phyloP scores from a whole-genome alignment of 1,284 basidiomycete genomes.

The Trametes versicolor region DNA sequence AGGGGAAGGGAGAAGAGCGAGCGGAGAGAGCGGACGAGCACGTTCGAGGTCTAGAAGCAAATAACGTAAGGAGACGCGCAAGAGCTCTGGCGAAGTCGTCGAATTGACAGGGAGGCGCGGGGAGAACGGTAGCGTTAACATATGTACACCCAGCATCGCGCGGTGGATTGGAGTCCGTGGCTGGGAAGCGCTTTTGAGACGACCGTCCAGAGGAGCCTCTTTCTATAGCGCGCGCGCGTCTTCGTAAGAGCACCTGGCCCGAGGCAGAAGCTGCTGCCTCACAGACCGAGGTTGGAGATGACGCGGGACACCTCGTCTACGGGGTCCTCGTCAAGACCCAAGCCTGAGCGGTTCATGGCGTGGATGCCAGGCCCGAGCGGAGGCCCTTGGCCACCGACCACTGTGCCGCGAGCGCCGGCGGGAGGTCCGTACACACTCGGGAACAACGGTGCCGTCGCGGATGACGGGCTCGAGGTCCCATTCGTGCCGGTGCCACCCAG shows the following conservation, averaged over 20 bases:
- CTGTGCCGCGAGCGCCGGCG: constrained; percentile 55
- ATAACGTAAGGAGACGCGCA: constrained; percentile 34
- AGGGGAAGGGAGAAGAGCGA: constrained; percentile 17
- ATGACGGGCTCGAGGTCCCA: constrained; percentile 77
- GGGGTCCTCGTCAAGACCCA: constrained; percentile 65
- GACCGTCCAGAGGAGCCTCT: constrained; percentile 22
- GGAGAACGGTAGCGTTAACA: constrained; percentile 15
- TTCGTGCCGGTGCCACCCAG: constrained; percentile 66
- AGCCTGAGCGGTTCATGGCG: constrained; percentile 48
- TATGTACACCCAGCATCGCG: constrained; percentile 33
- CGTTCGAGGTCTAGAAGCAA: constrained; percentile 32
- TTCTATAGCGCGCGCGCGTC: constrained; percentile 27
- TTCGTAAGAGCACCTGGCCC: constrained; percentile 5
- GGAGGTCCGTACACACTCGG: constrained; percentile 83
- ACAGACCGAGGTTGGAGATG: constrained; percentile 81
- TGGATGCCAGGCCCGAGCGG: constrained; percentile 33
- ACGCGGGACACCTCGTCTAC: constrained; percentile 81
- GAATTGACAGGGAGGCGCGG: not conserved
- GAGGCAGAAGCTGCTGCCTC: constrained; percentile 27
- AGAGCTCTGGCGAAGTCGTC: not conserved
- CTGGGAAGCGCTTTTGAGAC: constrained; percentile 31
- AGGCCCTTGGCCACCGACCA: constrained; percentile 46
- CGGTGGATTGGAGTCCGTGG: constrained; percentile 18
- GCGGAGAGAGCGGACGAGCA: constrained; percentile 35
- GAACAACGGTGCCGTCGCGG: constrained; percentile 79